These are phyloP conservation scores for Tricholoma sp. DNA, from an alignment of 768 basidiomycete species.

Conservation along the genomic window DNA sequence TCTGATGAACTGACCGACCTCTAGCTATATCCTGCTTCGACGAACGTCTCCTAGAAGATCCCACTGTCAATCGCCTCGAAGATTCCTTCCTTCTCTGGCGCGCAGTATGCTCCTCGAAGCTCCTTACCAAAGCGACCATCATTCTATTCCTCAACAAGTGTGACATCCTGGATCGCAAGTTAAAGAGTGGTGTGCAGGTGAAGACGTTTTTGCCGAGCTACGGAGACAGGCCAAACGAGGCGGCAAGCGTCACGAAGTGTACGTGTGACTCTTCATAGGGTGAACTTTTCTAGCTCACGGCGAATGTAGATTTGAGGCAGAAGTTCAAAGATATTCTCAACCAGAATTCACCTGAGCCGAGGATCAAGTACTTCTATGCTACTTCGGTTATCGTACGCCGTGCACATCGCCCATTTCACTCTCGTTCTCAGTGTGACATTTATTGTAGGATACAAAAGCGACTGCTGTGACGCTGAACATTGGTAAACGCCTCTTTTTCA, in stretches of 20 bases:
- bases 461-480: conserved; percentile 48
- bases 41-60: conserved; percentile 50
- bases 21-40: conserved; percentile 41
- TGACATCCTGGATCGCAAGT: conserved; percentile 52
- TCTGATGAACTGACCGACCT: background rate
- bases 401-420: background rate
- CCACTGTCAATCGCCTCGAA: conserved; percentile 60
- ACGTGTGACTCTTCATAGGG: conserved; percentile 15
- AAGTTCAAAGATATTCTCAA: conserved; percentile 50
- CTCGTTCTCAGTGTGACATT: background rate
- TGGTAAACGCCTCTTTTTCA: conserved; percentile 24
- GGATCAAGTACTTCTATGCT: conserved; percentile 52
- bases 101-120: conserved; percentile 51
- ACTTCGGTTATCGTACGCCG: conserved; percentile 53
- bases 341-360: conserved; percentile 41
- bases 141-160: conserved; percentile 75
- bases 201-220: conserved; percentile 55
- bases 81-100: conserved; percentile 71
- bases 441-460: conserved; percentile 46
- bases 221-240: conserved; percentile 59
- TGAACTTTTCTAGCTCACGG: background rate
- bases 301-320: conserved; percentile 28
- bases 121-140: conserved; percentile 57
- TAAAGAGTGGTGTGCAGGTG: conserved; percentile 43
- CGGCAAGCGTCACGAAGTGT: conserved; percentile 51